Evolutionary conservation across 192 early-diverging fungal species (phyloP).

Genomic region (Gigaspora rosea): DNA sequence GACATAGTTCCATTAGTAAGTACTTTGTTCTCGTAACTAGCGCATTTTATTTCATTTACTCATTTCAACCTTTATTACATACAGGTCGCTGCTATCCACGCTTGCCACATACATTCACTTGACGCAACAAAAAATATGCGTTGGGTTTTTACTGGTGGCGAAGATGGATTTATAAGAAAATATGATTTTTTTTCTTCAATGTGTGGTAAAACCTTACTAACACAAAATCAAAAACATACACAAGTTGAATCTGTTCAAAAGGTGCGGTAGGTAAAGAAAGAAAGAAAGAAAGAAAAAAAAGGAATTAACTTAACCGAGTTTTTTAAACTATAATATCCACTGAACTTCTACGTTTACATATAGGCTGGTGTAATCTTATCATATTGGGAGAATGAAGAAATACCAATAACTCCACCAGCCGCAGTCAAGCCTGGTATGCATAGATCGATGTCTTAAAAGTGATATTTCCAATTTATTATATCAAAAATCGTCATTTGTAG

Average conservation of each 20-base stretch:
- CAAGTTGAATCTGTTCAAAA: constrained; percentile 85
- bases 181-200: constrained; percentile 90
- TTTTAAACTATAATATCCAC: too few relatives aligned
- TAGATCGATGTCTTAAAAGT: background rate
- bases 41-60: background rate
- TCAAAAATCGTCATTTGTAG: constrained; percentile 12
- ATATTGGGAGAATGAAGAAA: constrained; percentile 87
- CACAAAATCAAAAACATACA: constrained; percentile 82
- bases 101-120: constrained; percentile 67
- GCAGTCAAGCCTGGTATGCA: constrained; percentile 1
- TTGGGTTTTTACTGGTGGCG: constrained; percentile 83
- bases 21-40: background rate
- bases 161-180: constrained; percentile 94
- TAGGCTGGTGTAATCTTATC: constrained; percentile 75
- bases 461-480: too few relatives aligned
- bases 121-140: constrained; percentile 71
- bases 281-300: too few relatives aligned
- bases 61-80: background rate
- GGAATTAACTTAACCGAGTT: too few relatives aligned
- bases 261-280: constrained; percentile 37
- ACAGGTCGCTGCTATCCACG: constrained; percentile 65
- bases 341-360: too few relatives aligned
- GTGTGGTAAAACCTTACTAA: constrained; percentile 78
- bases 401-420: constrained; percentile 35
- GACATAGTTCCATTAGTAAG: constrained; percentile 50